Conservation (phyloP, 2,329 filamentous ascomycete genomes). For the Raffaelea arxii region DNA sequence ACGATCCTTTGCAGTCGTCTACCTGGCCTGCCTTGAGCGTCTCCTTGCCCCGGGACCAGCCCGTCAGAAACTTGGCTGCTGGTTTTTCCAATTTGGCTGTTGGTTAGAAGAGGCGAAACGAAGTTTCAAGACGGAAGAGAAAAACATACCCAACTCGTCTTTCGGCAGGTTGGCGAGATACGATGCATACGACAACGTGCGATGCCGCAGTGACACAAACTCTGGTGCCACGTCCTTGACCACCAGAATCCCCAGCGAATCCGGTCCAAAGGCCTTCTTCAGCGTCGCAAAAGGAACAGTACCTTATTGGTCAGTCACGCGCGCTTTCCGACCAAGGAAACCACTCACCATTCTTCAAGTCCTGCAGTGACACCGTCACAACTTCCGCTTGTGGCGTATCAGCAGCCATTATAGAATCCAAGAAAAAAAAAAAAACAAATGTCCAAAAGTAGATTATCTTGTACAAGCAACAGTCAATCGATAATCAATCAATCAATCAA, state of each 20-base stretch:
- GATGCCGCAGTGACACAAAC: constrained; percentile 62
- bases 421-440: not conserved
- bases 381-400: constrained; percentile 4
- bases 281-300: constrained; percentile 59
- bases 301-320: constrained; percentile 29
- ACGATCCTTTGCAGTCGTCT: constrained; percentile 74
- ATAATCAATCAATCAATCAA: too few species aligned
- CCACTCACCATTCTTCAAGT: constrained; percentile 10
- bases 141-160: constrained; percentile 55
- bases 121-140: not conserved
- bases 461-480: too few species aligned
- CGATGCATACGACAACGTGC: constrained; percentile 75
- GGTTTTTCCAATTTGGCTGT: constrained; percentile 48
- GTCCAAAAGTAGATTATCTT: not conserved
- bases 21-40: constrained; percentile 68
- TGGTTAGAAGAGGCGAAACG: constrained; percentile 7
- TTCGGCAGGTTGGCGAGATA: constrained; percentile 75
- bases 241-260: constrained; percentile 86
- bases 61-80: constrained; percentile 54
- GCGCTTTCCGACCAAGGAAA: too few species aligned
- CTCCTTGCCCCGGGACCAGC: constrained; percentile 77
- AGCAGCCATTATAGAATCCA: not conserved
- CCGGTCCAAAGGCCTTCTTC: constrained; percentile 76
- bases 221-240: constrained; percentile 71
- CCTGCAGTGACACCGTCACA: constrained; percentile 13